A percentile compares a stretch with the other conserved stretches of the same genome.
These are phyloP conservation scores for Staphylotrichum tortipilum DNA, from an alignment of 495 filamentous ascomycete species.

Conservation along the genomic window DNA sequence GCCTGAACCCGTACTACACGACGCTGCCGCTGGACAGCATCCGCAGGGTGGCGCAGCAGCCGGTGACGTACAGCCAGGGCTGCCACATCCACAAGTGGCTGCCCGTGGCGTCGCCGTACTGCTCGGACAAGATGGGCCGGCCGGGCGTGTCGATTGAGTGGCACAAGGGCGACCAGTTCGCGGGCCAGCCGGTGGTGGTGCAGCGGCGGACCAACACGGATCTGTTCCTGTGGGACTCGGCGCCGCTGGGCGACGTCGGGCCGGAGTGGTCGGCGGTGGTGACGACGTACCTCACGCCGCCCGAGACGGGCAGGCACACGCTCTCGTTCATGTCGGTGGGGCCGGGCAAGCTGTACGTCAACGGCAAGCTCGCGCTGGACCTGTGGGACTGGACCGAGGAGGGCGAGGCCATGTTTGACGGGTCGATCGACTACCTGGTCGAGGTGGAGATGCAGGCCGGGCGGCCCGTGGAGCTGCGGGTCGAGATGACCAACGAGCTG, in stretches of 20 bases:
- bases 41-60: conserved; percentile 33
- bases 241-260: conserved; percentile 48
- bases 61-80: conserved; percentile 45
- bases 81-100: conserved; percentile 59
- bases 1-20: conserved; percentile 70
- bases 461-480: conserved; percentile 39
- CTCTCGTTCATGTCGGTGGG: conserved; percentile 72
- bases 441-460: conserved; percentile 44
- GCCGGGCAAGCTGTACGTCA: conserved; percentile 58
- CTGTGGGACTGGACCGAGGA: conserved; percentile 63
- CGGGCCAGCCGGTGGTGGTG: conserved; percentile 44
- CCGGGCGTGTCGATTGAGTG: conserved; percentile 55
- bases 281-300: conserved; percentile 46
- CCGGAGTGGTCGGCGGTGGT: conserved; percentile 53
- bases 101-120: conserved; percentile 50
- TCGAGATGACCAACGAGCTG: conserved; percentile 56
- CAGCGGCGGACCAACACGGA: conserved; percentile 53
- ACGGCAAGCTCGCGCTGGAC: conserved; percentile 64
- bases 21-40: conserved; percentile 51
- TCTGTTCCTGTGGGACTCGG: conserved; percentile 62
- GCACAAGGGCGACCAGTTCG: conserved; percentile 53
- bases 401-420: conserved; percentile 55
- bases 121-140: conserved; percentile 46
- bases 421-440: conserved; percentile 47
- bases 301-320: conserved; percentile 54